Percentiles rank a stretch among this genome's conserved stretches.
Conservation (phyloP, 2,329 filamentous ascomycete genomes). For the Cryphonectria carpinicola region DNA sequence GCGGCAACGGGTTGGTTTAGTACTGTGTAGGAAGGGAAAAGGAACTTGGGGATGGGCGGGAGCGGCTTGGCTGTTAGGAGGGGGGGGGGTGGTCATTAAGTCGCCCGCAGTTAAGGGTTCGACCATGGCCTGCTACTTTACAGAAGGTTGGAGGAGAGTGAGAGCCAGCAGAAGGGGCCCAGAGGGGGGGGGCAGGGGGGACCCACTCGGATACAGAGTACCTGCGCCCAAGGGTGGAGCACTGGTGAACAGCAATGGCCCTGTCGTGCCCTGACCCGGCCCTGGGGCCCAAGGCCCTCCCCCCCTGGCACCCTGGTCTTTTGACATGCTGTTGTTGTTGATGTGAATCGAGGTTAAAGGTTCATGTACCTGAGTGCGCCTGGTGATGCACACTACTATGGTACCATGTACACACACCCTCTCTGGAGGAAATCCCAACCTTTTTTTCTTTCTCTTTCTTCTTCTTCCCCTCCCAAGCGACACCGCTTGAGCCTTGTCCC, state of each 20-base stretch:
- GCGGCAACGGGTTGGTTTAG: constrained; percentile 16
- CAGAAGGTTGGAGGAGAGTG: constrained; percentile 6
- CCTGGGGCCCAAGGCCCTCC: not conserved
- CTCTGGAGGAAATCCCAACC: not conserved
- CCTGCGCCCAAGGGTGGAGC: constrained; percentile 21
- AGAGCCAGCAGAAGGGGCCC: constrained; percentile 5
- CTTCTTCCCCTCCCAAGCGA: not conserved
- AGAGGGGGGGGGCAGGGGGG: not conserved
- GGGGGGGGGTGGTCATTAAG: constrained; percentile 25
- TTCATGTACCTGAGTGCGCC: not conserved
- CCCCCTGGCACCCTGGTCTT: not conserved
- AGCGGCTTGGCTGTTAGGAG: constrained; percentile 23
- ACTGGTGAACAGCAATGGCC: not conserved
- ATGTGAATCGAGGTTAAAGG: constrained; percentile 6
- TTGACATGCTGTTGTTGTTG: not conserved
- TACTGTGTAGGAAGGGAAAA: constrained; percentile 11
- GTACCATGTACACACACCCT: not conserved
- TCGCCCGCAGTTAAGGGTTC: constrained; percentile 11
- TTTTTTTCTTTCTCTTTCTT: not conserved
- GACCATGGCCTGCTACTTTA: constrained; percentile 2
- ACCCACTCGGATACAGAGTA: constrained; percentile 16
- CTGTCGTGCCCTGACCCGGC: not conserved
- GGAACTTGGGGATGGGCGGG: constrained; percentile 28
- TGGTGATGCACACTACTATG: not conserved
- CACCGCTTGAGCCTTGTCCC: not conserved